These are phyloP conservation scores for Cladosporium colombiae DNA, from an alignment of 2,329 filamentous ascomycete genomes.

Conservation along the genomic window DNA sequence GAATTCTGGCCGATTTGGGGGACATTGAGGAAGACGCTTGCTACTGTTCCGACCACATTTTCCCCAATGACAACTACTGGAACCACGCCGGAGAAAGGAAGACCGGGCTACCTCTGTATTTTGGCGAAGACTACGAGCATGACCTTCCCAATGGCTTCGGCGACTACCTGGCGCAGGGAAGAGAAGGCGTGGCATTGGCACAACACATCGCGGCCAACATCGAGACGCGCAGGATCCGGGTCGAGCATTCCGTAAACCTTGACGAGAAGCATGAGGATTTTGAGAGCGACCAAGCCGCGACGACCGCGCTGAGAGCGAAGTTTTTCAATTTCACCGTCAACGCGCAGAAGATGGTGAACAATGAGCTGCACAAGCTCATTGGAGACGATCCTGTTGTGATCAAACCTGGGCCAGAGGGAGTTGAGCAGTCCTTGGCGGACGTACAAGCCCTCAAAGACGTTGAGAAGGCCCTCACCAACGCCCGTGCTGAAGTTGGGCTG, in stretches of 20 bases:
- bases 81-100: background rate
- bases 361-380: background rate
- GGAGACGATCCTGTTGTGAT: background rate
- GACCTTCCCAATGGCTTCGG: background rate
- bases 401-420: too few species aligned
- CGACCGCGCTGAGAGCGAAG: background rate
- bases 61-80: background rate
- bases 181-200: background rate
- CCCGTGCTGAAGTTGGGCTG: background rate
- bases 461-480: background rate
- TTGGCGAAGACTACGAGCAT: background rate
- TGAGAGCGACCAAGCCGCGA: background rate
- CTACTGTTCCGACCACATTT: background rate
- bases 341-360: background rate
- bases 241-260: background rate
- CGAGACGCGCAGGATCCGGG: background rate
- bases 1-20: background rate
- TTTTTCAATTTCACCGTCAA: background rate
- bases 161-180: background rate
- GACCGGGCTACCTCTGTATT: background rate
- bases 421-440: too few species aligned
- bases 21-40: too few species aligned
- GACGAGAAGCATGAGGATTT: too few species aligned
- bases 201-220: background rate
- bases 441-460: background rate